Evolutionary conservation across 306 rosid species (phyloP), one percentile per base, ranked within the genome.

Genomic region (Vicia sativa): DNA sequence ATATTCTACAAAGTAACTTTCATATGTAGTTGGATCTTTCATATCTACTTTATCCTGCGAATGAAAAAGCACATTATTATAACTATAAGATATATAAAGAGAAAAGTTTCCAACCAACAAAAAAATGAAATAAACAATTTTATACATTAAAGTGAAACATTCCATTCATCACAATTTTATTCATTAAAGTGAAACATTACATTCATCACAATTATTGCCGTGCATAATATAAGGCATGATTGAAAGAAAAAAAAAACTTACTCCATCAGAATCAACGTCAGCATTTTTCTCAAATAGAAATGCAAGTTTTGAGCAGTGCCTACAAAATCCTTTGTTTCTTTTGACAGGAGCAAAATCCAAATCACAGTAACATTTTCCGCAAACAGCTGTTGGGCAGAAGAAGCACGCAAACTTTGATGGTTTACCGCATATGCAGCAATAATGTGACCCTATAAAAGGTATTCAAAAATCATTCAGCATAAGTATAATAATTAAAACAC

Each of bases 341-440:
- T 63, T 82, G 45, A 81, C 67, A 41, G 34, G 0, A 14, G 68
- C 85, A 74, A 87, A 83, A 8, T 83, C 88, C 25, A 64, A 73
- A 35, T 7, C 67, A 61, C 9, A 46, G 38, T 78, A 10, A 78
- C 96, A 87, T 16, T 65, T 62, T 50, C 87, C 88, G 14, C 96
- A 90, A 50, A 85, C 86, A 69, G 87, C 89, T 13, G 1, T 61
- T 11, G 96, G 91, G 78, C 95, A 90, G 87, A 87, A 82, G 73
- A 85, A 77, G 73, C 96, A 90, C 69, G 38, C 74, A 77, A 85
- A 80, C 58, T 90, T 87, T 2, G 95, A 65, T 10, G 46, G 10
- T 78, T 62, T 90, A 5, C 3, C 4, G 81, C 96, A 90, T 52
- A 54, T 11, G 73, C 14, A 69, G 87, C 96, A 90, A 70, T 26